Base-by-base conservation (phyloP, 2,329 filamentous ascomycete genomes). In the Aplosporella prunicola region DNA sequence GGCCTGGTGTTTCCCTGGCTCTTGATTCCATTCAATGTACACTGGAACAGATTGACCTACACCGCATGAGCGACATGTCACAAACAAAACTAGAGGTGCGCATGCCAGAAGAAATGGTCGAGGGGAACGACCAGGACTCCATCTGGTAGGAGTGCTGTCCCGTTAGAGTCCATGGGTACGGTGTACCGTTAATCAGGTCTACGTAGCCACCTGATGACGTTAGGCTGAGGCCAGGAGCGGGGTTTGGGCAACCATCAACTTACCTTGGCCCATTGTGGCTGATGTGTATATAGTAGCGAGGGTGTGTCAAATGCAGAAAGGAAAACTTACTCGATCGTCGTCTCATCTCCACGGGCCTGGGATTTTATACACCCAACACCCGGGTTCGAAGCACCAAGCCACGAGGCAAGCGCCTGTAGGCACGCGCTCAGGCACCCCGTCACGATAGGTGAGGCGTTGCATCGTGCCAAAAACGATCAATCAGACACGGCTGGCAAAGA, bases 101-200 rank as follows among this genome's bases (percentile, higher is more conserved):
- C 41, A 7, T 44, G 51, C 51, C 51, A 35, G 56, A 47, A 17
- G 32, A 47, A 13, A 59, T 42, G 1, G 52, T 54, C 2, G 56
- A 16, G 5, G 38, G 54, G 53, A 56, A 62, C 24, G 43, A 51
- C 57, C 59, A 62, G 2, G 48, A 46, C 27, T 54, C 51, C 58
- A 64, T 61, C 36, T 62, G 56, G 42, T 61, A 61, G 2, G 54
- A 52, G 22, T 50, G 47, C 23, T 52, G 48, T 16, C 47, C 41
- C 20, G 38, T 50, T 32, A 57, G 37, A 9, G 42, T 51, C 57
- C 56, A 63, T 32, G 57, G 52, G 26, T 58, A 56, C 2, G 60
- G 57, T n/a, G 57, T 61, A 14, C 58, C 60, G 47, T 64, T 64
- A 32, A 64, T 47, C 16, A 63, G 38, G 9, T 58, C 57, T 29